Conservation (phyloP, 495 filamentous ascomycete species). For the Penicillium canariense region DNA sequence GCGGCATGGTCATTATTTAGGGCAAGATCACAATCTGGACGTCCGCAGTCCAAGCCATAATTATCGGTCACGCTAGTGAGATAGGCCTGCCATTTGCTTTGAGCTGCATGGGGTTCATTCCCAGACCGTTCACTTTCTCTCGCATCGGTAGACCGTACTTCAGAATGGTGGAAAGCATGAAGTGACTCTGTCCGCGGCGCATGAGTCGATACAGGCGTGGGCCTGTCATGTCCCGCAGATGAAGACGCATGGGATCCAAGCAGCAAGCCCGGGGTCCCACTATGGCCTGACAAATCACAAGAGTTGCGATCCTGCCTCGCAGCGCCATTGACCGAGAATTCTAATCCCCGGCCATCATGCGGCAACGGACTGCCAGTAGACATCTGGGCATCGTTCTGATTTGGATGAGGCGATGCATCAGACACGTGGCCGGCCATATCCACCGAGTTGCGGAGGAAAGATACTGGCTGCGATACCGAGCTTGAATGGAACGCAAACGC, state of each 20-base stretch:
- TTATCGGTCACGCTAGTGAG: slow-evolving; percentile 42
- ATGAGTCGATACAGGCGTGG: slow-evolving; percentile 7
- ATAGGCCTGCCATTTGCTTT: slow-evolving; percentile 42
- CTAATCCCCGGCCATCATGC: slow-evolving; percentile 10
- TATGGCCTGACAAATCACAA: not conserved
- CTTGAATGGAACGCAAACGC: slow-evolving; percentile 32
- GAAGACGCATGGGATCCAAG: slow-evolving; percentile 4
- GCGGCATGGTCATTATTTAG: slow-evolving; percentile 66
- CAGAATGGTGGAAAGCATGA: slow-evolving; percentile 5
- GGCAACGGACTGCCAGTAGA: not conserved
- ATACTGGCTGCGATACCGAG: slow-evolving; percentile 35
- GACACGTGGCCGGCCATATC: slow-evolving; percentile 14
- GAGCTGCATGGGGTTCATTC: slow-evolving; percentile 20
- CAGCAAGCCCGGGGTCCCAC: slow-evolving; percentile 2
- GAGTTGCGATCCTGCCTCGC: not conserved
- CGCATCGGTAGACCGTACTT: not conserved
- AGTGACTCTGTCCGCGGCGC: not conserved
- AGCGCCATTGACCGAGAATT: not conserved
- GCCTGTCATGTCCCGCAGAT: slow-evolving; percentile 1
- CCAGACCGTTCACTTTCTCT: slow-evolving; percentile 9
- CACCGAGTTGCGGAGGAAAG: slow-evolving; percentile 35
- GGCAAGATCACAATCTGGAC: slow-evolving; percentile 64
- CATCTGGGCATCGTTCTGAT: slow-evolving; percentile 7
- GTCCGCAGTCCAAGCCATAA: slow-evolving; percentile 68
- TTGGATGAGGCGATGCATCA: slow-evolving; percentile 1